phyloP scores from a whole-genome alignment of 2,329 filamentous ascomycete genomes.

The Botrytis tulipae region DNA sequence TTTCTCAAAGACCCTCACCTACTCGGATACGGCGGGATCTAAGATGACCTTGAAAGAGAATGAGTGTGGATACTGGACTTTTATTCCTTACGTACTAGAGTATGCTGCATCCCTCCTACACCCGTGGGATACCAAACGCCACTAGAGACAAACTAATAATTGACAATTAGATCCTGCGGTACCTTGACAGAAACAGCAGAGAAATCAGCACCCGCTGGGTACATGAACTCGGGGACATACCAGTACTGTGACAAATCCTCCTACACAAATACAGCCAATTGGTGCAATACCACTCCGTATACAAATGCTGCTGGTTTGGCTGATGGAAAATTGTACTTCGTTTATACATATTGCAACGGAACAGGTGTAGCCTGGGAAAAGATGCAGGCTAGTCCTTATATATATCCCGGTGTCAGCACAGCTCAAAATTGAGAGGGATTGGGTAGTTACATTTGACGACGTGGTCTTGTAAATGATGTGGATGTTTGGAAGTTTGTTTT shows the following conservation, averaged over 20 bases:
- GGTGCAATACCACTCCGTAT: neutral
- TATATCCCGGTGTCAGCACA: neutral
- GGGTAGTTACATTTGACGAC: neutral
- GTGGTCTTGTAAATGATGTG: neutral
- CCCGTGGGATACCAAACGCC: neutral
- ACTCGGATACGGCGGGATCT: neutral
- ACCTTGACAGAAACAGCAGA: neutral
- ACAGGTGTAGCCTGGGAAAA: neutral
- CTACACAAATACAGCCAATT: neutral
- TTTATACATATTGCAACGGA: neutral
- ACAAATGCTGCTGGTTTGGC: neutral
- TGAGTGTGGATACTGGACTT: conserved; percentile 15
- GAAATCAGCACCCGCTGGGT: neutral
- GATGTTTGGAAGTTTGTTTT: neutral
- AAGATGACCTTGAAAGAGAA: neutral
- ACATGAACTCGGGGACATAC: neutral
- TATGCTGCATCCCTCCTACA: neutral
- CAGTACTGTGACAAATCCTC: neutral
- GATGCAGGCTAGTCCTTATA: neutral
- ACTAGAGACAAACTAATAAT: neutral
- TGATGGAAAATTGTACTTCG: neutral
- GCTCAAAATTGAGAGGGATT: neutral
- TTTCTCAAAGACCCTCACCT: neutral
- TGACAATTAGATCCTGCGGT: conserved; percentile 1
- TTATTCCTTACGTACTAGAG: neutral